Base-by-base conservation (phyloP, 1,284 basidiomycete genomes). In the Trichosporon faecale region DNA sequence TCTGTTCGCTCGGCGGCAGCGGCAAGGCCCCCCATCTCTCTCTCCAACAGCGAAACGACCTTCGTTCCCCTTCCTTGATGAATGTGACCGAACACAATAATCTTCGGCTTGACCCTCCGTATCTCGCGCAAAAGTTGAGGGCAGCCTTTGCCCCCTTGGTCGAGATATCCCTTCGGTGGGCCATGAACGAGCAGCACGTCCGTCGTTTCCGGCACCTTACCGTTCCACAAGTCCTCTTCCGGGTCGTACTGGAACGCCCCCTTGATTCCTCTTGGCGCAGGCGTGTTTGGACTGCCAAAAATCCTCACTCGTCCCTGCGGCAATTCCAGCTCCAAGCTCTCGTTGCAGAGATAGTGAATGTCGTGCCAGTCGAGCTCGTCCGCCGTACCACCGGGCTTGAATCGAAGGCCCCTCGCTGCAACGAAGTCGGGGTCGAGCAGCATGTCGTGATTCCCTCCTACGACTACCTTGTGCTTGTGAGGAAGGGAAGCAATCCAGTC, bases 371-470 rank as follows among this genome's bases (percentile, higher is more conserved):
- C 25, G 6, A 68, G 55, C 6, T 57, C 55, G 23, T 25, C 55
- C 1, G 55, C 25, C 2, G 35, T 31, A 11, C 35, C 66, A 16
- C n/a, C 55, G 14, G 35, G n/a, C 7, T 31, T n/a, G 40, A 44
- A 44, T 3, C 29, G 40, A 21, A n/a, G 12, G 8, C 11, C 35
- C 23, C 31, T n/a, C 27, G 27, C 18, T 2, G 27, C 63, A 8
- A 31, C 46, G 16, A 18, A 52, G 2, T 33, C 6, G 2, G 23
- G 21, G 35, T 68, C 67, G 6, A 68, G 67, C 1, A 55, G 25
- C 52, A 33, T 21, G 52, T 68, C 67, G 67, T 68, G 67, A 25
- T 68, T 68, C 33, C 67, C 67, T 2, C 16, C 63, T 21, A 68
- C 63, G 25, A 68, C 27, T 7, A 68, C 27, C 52, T 68, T 68